These are phyloP conservation scores for Rauvolfia tetraphylla DNA, from an alignment of 257 asterid genomes.

Conservation along the genomic window DNA sequence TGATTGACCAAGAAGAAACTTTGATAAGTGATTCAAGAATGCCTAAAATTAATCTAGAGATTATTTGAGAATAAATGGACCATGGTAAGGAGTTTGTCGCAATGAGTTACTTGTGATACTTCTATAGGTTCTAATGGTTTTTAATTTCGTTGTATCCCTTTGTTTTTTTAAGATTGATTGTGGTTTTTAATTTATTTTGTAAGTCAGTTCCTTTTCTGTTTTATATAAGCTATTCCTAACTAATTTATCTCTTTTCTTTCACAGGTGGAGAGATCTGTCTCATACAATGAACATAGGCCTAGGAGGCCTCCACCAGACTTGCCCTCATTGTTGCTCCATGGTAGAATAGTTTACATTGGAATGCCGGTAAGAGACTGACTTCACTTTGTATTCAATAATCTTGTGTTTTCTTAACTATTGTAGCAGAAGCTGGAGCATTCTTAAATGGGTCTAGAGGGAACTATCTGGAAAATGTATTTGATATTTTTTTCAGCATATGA, in stretches of 20 bases:
- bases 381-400: not conserved
- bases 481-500: too few relatives aligned
- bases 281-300: constrained; percentile 68
- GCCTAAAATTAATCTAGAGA: not conserved
- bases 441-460: not conserved
- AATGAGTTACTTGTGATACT: not conserved
- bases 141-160: not conserved
- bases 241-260: constrained; percentile 24
- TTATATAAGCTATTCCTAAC: not conserved
- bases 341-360: constrained; percentile 86
- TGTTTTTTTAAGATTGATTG: not conserved
- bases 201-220: not conserved
- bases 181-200: not conserved
- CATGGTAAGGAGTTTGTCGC: not conserved
- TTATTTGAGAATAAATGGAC: not conserved
- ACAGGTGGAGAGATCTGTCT: constrained; percentile 80
- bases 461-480: not conserved
- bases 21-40: not conserved
- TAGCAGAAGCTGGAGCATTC: not conserved
- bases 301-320: constrained; percentile 88
- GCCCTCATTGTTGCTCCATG: constrained; percentile 72
- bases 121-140: not conserved
- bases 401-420: constrained; percentile 1
- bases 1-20: not conserved
- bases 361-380: constrained; percentile 59